A percentile compares a stretch with the other conserved stretches of the same genome.
These are phyloP conservation scores for Quercus tomentella DNA, from an alignment of 331 rosid species.

Conservation along the genomic window DNA sequence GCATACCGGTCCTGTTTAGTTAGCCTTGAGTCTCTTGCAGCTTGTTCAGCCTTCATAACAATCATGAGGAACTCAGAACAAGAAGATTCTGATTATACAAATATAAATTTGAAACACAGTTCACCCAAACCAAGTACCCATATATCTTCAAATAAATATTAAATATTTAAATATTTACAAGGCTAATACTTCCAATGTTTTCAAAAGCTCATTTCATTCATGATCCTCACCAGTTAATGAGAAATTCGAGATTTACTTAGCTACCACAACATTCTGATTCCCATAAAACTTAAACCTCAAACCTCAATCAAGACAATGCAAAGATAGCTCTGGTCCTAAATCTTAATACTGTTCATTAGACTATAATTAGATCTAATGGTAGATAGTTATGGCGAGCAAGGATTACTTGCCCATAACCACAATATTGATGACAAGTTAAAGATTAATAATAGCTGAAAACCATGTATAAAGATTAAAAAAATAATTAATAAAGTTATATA, in stretches of 20 bases:
- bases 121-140: neutral
- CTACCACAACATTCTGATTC: neutral
- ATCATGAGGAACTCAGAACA: neutral
- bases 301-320: neutral
- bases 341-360: neutral
- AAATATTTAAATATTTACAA: neutral
- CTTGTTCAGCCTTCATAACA: slow-evolving; percentile 76
- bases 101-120: slow-evolving; percentile 11
- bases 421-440: neutral
- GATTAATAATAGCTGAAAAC: neutral
- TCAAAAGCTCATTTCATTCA: slow-evolving; percentile 1
- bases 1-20: slow-evolving; percentile 81
- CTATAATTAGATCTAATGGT: neutral
- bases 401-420: neutral
- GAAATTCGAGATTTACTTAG: slow-evolving; percentile 6
- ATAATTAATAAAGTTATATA: too few species aligned
- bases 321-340: neutral
- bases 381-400: neutral
- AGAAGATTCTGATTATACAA: slow-evolving; percentile 13
- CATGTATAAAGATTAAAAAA: neutral
- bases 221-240: neutral
- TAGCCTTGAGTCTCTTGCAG: slow-evolving; percentile 64
- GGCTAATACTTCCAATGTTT: neutral
- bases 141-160: neutral
- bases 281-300: neutral